Evolutionary conservation across 164 flowering plant species (phyloP).

Genomic region (Berberis vulgaris): DNA sequence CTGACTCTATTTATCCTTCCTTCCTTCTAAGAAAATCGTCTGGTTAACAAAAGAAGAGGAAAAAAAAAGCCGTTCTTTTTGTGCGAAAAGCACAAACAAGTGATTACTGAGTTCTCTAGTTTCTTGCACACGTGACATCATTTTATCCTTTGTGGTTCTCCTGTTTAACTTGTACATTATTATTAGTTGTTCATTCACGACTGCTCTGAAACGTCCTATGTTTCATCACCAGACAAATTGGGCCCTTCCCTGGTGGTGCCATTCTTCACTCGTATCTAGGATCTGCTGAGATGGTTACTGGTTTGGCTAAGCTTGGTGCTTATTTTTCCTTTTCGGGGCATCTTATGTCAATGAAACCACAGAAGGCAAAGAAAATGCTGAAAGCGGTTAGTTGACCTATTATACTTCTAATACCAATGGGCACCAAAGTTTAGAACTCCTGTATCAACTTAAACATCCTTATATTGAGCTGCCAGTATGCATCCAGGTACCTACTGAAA

Average conservation of each 20-base stretch:
- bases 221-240: slow-evolving; percentile 26
- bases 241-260: slow-evolving; percentile 88
- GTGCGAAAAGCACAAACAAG: background rate
- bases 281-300: slow-evolving; percentile 95
- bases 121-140: background rate
- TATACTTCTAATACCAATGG: background rate
- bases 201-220: slow-evolving; percentile 5
- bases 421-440: background rate
- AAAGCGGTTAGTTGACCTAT: slow-evolving; percentile 35
- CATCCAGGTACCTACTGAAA: slow-evolving; percentile 59
- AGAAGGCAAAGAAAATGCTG: slow-evolving; percentile 82
- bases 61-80: too few species aligned
- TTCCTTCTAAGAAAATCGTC: too few species aligned
- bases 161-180: background rate
- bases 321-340: slow-evolving; percentile 95
- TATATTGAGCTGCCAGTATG: background rate
- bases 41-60: too few species aligned
- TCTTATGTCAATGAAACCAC: slow-evolving; percentile 61
- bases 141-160: background rate
- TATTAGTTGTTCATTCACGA: background rate
- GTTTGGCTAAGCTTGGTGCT: slow-evolving; percentile 78
- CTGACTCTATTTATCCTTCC: too few species aligned
- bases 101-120: background rate
- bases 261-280: slow-evolving; percentile 92
- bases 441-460: background rate